Conservation (phyloP, 2,329 filamentous ascomycete species). For the Stachybotrys chartarum region DNA sequence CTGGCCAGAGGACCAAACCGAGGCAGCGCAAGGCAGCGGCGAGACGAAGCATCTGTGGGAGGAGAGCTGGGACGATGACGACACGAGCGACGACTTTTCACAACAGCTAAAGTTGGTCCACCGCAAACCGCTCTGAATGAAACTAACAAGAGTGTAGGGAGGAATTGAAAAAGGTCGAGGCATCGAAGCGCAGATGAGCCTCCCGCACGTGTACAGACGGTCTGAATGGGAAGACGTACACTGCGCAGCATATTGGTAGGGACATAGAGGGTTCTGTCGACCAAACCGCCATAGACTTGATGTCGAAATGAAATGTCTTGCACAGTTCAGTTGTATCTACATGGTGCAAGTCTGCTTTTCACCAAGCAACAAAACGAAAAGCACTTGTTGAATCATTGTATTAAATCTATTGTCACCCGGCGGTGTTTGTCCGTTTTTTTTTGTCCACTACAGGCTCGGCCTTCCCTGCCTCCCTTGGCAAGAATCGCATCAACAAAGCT, state of each 20-base stretch:
- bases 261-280: not conserved
- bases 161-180: conserved; percentile 90
- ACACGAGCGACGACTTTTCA: conserved; percentile 94
- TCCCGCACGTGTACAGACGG: too few species aligned
- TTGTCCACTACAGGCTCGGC: conserved; percentile 24
- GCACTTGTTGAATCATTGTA: not conserved
- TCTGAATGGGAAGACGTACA: not conserved
- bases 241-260: not conserved
- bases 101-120: conserved; percentile 77
- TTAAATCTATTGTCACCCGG: not conserved
- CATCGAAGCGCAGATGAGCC: conserved; percentile 54
- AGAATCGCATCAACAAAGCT: conserved; percentile 7
- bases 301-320: too few species aligned
- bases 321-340: too few species aligned
- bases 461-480: conserved; percentile 19
- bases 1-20: conserved; percentile 87
- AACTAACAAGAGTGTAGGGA: conserved; percentile 45
- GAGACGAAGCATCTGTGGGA: conserved; percentile 84
- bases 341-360: too few species aligned
- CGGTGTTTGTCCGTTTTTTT: not conserved
- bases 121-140: not conserved
- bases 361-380: not conserved
- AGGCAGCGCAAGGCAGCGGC: conserved; percentile 64
- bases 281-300: too few species aligned
- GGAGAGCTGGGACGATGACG: conserved; percentile 99